These are phyloP conservation scores for Adansonia gregorii DNA, from an alignment of 441 rosid genomes.

Conservation along the genomic window DNA sequence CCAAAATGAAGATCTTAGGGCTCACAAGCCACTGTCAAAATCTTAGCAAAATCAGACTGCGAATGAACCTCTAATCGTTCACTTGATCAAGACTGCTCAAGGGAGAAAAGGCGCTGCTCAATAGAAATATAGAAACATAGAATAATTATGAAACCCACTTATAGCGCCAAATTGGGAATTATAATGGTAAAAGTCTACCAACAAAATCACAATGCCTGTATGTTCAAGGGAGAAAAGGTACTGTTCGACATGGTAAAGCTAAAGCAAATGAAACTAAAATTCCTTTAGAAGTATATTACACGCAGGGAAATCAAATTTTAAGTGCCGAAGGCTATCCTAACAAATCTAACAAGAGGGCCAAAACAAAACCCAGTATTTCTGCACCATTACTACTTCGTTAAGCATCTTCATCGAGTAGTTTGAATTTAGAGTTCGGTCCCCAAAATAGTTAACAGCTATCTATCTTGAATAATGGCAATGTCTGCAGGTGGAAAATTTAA, in stretches of 20 bases:
- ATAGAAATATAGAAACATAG: no score
- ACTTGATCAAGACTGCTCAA: no score
- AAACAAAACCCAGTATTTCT: constrained; percentile 3
- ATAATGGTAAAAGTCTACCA: no score
- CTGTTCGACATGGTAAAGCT: neutral
- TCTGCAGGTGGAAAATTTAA: neutral
- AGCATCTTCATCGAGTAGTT: constrained; percentile 1
- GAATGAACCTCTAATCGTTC: no score
- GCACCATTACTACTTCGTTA: constrained; percentile 13
- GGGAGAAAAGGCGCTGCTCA: no score
- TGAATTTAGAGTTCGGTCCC: constrained; percentile 4
- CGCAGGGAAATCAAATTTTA: neutral
- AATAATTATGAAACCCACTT: no score
- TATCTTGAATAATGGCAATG: neutral
- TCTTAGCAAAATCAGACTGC: no score
- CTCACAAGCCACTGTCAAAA: no score
- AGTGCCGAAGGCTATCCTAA: neutral
- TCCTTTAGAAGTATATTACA: neutral
- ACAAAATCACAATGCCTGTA: neutral
- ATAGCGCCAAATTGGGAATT: no score
- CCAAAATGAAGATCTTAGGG: no score
- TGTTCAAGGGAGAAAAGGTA: neutral
- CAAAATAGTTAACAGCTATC: constrained; percentile 9
- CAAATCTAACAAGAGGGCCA: neutral
- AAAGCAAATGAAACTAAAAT: neutral